Evolutionary conservation across 352 stramenopile species (phyloP), one percentile per base, ranked within the genome.

Genomic region (Plasmopara viticola): DNA sequence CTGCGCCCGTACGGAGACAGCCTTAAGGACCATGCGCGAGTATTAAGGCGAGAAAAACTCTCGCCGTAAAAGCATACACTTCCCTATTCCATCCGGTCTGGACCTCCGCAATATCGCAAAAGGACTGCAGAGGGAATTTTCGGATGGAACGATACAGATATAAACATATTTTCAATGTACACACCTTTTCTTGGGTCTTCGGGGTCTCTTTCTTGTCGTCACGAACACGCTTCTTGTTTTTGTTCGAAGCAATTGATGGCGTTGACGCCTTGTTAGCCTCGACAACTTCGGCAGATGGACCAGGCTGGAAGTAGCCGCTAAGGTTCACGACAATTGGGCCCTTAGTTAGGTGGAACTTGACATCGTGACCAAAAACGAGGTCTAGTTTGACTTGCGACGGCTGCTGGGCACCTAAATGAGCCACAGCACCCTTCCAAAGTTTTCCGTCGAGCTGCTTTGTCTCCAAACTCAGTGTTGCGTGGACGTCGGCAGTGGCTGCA

Each of bases 1-100:
- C 72, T 84, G 75, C 74, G 62, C 53, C 72, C 58, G 67, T 74
- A 74, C 81, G 81, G 80, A 92, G 81, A 88, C 82, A 93, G 82
- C 82, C 82, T 93, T 93, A 93, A 93, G 82, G 82, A 93, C 82
- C 75, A 86, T 88, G 82, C 79, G 59, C 60, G 74, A 83, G 74
- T 81, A 75, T 70, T 72, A 41, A 62, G 65, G 69, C 74, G 60
- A 81, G 74, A 88, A 93, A 67, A 93, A 93, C 82, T 88, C 76
- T 77, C 62, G 68, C 56, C 64, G 60, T 66, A 45, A 57, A 53
- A 70, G 64, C 55, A 69, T 82, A 88, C 79, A 78, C 74, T 67
- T 85, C 88, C 33, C 72, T 93, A 78, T 93, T 66, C 82, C 82
- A 88, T 76, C 72, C 66, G 79, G 82, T 93, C 82, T 93, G 82